Base-by-base conservation (phyloP, 495 filamentous ascomycete species). In the Aspergillus wentii region DNA sequence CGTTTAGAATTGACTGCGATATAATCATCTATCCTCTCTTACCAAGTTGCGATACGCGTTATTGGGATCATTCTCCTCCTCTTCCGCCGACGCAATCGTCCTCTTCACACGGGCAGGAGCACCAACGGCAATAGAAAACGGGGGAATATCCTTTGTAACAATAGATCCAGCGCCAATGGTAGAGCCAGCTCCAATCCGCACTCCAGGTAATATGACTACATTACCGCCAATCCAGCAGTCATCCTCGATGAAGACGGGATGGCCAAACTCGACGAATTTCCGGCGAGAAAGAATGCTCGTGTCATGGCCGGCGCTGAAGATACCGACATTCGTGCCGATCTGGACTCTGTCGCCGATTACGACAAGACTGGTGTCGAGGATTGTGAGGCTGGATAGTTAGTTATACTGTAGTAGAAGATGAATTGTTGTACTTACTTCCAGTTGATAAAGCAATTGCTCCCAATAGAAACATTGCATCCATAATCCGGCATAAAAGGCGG, bases 161-260 rank as follows among this genome's bases (percentile, higher is more conserved):
- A 77, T 54, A 0, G 59, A 58, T 1, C 65, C 67, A 1, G 68
- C 68, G 1, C 65, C 68, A 33, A 72, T 59, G 4, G 66, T 71
- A 13, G 52, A 67, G 3, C 68, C 68, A 42, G 68, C 49, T 0
- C 68, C 68, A 19, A 72, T 66, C 2, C 61, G 84, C 8, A 94
- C 83, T 0, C 88, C 88, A 0, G 85, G 77, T 8, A 84, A 55
- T 8, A 94, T 71, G 11, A 75, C 62, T 2, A 81, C 84, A 50
- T 79, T 80, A 0, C 85, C 87, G 1, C 87, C 85, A 26, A 94
- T 66, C 87, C 88, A 94, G 52, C 85, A 90, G 51, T 94, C 88
- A 43, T 90, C 82, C 1, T 78, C 87, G 30, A 94, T 78, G 8
- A 60, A 69, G 30, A 94, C 83, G 4, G 83, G 79, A 41, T 74